Evolutionary conservation across 139 green algal species (phyloP).

Genomic region (Micractinium conductrix): DNA sequence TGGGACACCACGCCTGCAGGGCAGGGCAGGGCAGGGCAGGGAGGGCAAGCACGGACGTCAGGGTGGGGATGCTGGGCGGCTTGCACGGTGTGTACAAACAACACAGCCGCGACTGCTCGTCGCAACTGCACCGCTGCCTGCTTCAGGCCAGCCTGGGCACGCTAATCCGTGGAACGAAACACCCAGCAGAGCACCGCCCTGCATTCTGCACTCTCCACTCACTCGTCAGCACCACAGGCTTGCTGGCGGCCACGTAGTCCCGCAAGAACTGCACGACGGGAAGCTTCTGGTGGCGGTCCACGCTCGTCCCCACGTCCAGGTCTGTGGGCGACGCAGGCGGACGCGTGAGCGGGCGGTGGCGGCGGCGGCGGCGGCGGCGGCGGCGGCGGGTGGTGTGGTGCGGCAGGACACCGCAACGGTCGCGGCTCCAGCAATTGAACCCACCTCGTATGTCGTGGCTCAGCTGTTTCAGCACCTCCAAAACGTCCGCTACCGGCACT

Average conservation of each 20-base stretch:
- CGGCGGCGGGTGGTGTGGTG: too few species aligned
- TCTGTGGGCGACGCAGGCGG: conserved; percentile 13
- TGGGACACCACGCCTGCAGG: conserved; percentile 7
- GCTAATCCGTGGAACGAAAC: too few species aligned
- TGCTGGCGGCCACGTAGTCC: conserved; percentile 44
- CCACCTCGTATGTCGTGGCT: conserved; percentile 24
- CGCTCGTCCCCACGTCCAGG: conserved; percentile 33
- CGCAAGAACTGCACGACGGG: conserved; percentile 31
- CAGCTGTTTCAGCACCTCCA: conserved; percentile 22
- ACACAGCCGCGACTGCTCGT: too few species aligned
- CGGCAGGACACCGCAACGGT: too few species aligned
- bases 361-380: neutral
- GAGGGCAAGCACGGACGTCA: neutral
- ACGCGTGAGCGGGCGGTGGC: neutral
- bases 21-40: neutral
- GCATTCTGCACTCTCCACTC: neutral
- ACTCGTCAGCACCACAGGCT: conserved; percentile 37
- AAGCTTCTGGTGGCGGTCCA: conserved; percentile 19
- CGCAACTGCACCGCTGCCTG: too few species aligned
- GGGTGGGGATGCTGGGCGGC: too few species aligned
- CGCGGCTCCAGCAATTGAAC: neutral
- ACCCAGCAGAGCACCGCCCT: too few species aligned
- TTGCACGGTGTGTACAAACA: too few species aligned
- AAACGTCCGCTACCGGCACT: neutral
- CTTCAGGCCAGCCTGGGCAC: neutral